phyloP scores from a whole-genome alignment of 1,284 basidiomycete genomes.

The Melampsora americana region DNA sequence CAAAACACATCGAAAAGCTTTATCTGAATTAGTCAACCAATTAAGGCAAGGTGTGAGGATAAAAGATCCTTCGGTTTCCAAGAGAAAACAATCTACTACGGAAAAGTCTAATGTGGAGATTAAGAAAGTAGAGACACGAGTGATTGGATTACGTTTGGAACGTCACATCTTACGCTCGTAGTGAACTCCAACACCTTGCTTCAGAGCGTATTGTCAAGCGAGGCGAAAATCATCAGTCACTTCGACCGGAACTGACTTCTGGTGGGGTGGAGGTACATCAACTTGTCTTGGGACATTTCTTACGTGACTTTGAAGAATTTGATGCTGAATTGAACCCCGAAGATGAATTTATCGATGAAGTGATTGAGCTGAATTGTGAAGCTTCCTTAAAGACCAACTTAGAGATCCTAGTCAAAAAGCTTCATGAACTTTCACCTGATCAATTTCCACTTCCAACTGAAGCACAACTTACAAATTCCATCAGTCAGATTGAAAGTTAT shows the following conservation, averaged over 20 bases:
- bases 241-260: conserved; percentile 62
- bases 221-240: conserved; percentile 77
- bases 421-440: conserved; percentile 28
- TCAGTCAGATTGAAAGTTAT: conserved; percentile 59
- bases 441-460: background rate
- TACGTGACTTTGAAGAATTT: conserved; percentile 67
- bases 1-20: conserved; percentile 28
- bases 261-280: conserved; percentile 65
- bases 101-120: conserved; percentile 1
- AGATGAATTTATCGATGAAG: conserved; percentile 61
- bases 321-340: conserved; percentile 54
- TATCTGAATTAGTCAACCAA: conserved; percentile 5
- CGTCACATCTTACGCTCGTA: conserved; percentile 60
- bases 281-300: conserved; percentile 73
- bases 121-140: conserved; percentile 56
- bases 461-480: conserved; percentile 53
- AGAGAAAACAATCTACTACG: background rate
- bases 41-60: conserved; percentile 19
- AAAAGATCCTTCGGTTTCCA: background rate
- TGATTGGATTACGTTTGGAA: conserved; percentile 78
- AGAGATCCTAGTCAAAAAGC: conserved; percentile 9
- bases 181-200: conserved; percentile 67
- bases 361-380: conserved; percentile 66
- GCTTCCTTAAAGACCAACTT: conserved; percentile 54
- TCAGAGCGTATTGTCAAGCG: conserved; percentile 69